Conservation (phyloP, 148 eudicot genomes). For the Arctostaphylos glauca region DNA sequence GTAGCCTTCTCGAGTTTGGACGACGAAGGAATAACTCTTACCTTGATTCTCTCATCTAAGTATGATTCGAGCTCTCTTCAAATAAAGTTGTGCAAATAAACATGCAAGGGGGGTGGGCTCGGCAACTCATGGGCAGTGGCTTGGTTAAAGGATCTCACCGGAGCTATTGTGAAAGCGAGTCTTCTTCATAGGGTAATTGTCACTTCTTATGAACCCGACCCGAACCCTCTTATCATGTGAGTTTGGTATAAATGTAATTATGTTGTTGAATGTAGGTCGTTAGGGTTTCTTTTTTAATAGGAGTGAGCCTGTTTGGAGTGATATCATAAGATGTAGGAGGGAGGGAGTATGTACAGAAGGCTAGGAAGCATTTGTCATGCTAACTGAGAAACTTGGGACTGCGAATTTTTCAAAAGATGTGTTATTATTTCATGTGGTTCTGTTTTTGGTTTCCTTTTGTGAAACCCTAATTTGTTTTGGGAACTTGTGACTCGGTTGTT, state of each 20-base stretch:
- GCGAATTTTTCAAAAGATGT: background rate
- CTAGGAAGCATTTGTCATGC: background rate
- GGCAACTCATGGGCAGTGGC: too few species aligned
- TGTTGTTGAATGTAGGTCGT: background rate
- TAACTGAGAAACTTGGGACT: background rate
- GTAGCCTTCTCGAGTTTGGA: conserved; percentile 81
- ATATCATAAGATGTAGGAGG: background rate
- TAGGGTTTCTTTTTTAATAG: background rate
- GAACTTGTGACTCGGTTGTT: background rate
- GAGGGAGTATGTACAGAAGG: conserved; percentile 6
- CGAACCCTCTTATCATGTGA: background rate
- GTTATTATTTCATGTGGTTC: background rate
- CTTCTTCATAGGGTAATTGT: too few species aligned
- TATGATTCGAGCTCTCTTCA: too few species aligned
- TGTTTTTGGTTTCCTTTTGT: background rate
- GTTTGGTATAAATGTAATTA: background rate
- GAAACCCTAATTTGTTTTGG: background rate
- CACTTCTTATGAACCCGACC: too few species aligned
- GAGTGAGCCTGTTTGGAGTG: background rate
- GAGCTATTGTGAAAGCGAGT: too few species aligned
- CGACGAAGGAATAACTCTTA: conserved; percentile 57
- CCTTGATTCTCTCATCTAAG: conserved; percentile 57
- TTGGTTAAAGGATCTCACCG: too few species aligned
- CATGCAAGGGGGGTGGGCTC: background rate
- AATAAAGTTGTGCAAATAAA: background rate